A percentile compares a stretch with the other conserved stretches of the same genome.
phyloP scores from a whole-genome alignment of 2,329 filamentous ascomycete species.

The Aspergillus tubingensis region DNA sequence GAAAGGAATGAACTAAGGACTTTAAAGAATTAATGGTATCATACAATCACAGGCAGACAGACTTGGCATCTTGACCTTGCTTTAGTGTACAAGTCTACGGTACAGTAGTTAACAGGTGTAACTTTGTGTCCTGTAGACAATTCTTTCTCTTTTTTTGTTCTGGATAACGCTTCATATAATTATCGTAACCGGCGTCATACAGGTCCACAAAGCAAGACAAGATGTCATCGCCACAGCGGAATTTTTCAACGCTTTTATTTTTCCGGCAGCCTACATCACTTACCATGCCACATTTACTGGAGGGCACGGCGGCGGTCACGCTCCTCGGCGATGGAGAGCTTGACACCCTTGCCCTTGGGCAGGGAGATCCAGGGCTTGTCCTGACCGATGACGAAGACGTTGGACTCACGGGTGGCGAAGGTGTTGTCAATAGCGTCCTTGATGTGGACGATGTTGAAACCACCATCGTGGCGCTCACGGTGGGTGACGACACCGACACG shows the following conservation, averaged over 20 bases:
- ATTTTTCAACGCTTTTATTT: slow-evolving; percentile 30
- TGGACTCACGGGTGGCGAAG: slow-evolving; percentile 98
- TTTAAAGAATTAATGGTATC: neutral
- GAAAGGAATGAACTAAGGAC: neutral
- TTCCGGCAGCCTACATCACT: slow-evolving; percentile 26
- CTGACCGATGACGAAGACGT: slow-evolving; percentile 98
- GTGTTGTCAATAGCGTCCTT: slow-evolving; percentile 99
- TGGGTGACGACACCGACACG: slow-evolving; percentile 99
- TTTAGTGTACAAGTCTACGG: neutral
- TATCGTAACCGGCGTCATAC: slow-evolving; percentile 35
- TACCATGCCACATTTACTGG: slow-evolving; percentile 40
- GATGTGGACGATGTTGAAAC: slow-evolving; percentile 99
- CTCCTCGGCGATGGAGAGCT: slow-evolving; percentile 99
- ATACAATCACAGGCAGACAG: neutral
- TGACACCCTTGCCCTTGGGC: slow-evolving; percentile 99
- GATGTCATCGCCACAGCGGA: slow-evolving; percentile 37
- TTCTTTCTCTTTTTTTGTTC: slow-evolving; percentile 22
- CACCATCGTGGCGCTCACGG: slow-evolving; percentile 99
- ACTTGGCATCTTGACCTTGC: neutral
- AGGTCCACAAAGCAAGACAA: slow-evolving; percentile 41
- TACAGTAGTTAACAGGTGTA: neutral
- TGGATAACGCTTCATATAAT: slow-evolving; percentile 23
- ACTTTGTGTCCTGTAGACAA: slow-evolving; percentile 15
- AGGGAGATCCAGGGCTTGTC: slow-evolving; percentile 99
- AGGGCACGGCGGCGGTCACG: slow-evolving; percentile 90